A percentile compares a stretch with the other conserved stretches of the same genome.
phyloP scores from a whole-genome alignment of 768 basidiomycete species.

The Suillus sp. region DNA sequence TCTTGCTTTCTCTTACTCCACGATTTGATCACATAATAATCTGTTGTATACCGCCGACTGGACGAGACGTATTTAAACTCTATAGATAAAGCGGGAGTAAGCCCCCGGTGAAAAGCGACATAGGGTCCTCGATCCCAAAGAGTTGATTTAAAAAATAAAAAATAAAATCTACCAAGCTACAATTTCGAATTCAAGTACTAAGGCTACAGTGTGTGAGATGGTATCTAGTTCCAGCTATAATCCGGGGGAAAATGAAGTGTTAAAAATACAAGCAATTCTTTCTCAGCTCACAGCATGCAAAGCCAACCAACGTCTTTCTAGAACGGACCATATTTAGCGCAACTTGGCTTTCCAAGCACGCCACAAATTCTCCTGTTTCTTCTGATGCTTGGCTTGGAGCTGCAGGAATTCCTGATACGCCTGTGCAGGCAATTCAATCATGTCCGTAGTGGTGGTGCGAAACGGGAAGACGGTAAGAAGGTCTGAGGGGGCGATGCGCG shows the following conservation, averaged over 20 bases:
- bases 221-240: constrained; percentile 3
- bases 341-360: constrained; percentile 43
- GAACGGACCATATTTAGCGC: constrained; percentile 16
- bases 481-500: constrained; percentile 62
- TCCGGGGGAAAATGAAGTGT: neutral
- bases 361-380: constrained; percentile 63
- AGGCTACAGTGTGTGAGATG: constrained; percentile 12
- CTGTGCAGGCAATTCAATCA: constrained; percentile 64
- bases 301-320: neutral
- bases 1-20: constrained; percentile 11
- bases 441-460: constrained; percentile 43
- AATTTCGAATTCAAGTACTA: constrained; percentile 4
- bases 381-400: constrained; percentile 52
- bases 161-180: no score
- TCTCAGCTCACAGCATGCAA: neutral
- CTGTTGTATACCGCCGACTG: constrained; percentile 14
- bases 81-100: no score
- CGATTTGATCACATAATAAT: neutral
- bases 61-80: neutral
- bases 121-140: no score
- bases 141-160: no score
- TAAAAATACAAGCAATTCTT: constrained; percentile 12
- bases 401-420: constrained; percentile 61
- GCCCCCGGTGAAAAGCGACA: no score
- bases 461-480: constrained; percentile 60